Percentiles rank a stretch among this genome's conserved stretches.
Evolutionary conservation across 2,329 filamentous ascomycete genomes (phyloP).

Genomic region (Lachnellula arida): DNA sequence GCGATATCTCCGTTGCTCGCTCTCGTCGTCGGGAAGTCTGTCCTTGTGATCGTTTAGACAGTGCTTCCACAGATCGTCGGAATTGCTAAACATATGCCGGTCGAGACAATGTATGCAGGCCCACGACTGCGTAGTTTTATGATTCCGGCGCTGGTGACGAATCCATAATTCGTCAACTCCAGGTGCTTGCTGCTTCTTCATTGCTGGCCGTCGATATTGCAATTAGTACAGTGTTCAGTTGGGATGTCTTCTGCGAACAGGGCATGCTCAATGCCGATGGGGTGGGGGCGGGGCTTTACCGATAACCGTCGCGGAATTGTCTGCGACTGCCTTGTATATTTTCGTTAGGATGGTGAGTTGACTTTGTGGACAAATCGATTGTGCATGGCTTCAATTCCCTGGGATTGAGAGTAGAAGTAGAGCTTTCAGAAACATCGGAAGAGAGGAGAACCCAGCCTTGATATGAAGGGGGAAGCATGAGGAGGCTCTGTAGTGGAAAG

Average conservation of each 20-base stretch:
- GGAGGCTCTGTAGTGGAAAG: too few relatives aligned
- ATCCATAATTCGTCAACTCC: conserved; percentile 19
- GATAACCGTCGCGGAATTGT: too few relatives aligned
- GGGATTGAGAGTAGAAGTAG: too few relatives aligned
- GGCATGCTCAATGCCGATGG: background rate
- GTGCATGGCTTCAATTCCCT: too few relatives aligned
- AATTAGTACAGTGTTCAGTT: background rate
- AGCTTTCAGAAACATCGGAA: too few relatives aligned
- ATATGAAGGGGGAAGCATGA: too few relatives aligned
- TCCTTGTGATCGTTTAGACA: conserved; percentile 13
- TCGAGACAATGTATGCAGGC: conserved; percentile 20
- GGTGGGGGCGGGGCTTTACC: too few relatives aligned
- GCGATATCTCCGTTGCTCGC: conserved; percentile 8
- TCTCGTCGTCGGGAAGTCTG: conserved; percentile 12
- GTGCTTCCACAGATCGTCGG: conserved; percentile 20
- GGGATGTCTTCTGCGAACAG: background rate
- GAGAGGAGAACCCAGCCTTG: too few relatives aligned
- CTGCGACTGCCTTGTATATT: too few relatives aligned
- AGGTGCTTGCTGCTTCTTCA: conserved; percentile 5
- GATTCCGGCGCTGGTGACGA: conserved; percentile 17
- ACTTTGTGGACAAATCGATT: too few relatives aligned
- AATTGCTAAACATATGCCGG: conserved; percentile 9
- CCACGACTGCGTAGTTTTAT: conserved; percentile 18
- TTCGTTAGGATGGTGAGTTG: too few relatives aligned
- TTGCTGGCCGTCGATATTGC: background rate